Base-by-base conservation (phyloP, 306 rosid genomes). In the Lathyrus tuberosus region DNA sequence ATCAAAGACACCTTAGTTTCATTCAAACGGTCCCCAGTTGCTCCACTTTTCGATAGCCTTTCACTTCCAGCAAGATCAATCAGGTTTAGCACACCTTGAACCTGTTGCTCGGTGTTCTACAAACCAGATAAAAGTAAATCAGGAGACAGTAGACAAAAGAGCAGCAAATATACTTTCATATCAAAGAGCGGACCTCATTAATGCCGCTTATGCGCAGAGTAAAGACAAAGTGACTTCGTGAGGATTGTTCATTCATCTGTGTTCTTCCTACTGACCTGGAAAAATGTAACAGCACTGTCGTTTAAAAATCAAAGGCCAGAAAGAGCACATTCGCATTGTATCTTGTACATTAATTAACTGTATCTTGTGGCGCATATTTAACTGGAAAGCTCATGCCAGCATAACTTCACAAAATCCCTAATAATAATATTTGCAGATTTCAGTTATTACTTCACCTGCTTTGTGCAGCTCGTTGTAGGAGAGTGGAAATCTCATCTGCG, bases 41-140 rank as follows among this genome's bases (percentile, higher is more conserved):
- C 86, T 38, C 96, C 97, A 76, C 99, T 94, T 67, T 69, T 91
- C 1, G 99, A 94, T 9, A 94, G 85, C 59, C 99, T 85, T 70
- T 91, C 97, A 79, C 97, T 94, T 75, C 99, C 97, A 37, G 99
- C 99, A 49, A 94, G 88, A 75, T 94, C 99, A 71, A 94, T 90
- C 56, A 94, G 83, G 67, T 91, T 94, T 70, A 94, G 67, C 24
- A 94, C 95, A 60, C 99, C 97, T 46, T 91, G 99, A 38, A 91
- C 99, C 78, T 91, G 95, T 79, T 94, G 99, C 60, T 91, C 96
- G 26, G 98, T 94, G 59, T 69, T 83, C 99, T 91, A 61, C 5
- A 72, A 41, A 67, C 3, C 10, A 60, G 14, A 62, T 9, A 64
- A 67, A 44, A 63, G 53, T 26, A 35, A 28, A 9, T 75, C 62